These are phyloP conservation scores for Suillus paluster DNA, from an alignment of 768 basidiomycete genomes.

Conservation along the genomic window DNA sequence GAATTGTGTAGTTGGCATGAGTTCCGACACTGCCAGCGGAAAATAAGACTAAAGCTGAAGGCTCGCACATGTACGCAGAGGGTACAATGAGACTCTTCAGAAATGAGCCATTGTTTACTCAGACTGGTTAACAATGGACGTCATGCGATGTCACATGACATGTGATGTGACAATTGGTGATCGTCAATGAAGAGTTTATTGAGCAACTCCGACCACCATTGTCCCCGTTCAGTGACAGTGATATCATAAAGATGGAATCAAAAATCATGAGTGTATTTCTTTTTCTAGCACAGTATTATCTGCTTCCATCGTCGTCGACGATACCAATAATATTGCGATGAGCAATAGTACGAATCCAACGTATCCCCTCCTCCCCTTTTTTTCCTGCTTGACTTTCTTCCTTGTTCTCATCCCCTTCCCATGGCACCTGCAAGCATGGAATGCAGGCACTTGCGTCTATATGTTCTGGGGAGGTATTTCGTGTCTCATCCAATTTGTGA, in stretches of 20 bases:
- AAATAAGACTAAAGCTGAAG: too few relatives aligned
- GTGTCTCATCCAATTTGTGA: slow-evolving; percentile 64
- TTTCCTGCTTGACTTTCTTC: slow-evolving; percentile 45
- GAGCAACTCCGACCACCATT: not conserved
- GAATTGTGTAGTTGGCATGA: too few relatives aligned
- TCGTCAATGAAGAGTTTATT: not conserved
- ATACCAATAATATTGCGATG: slow-evolving; percentile 13
- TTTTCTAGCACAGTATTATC: too few relatives aligned
- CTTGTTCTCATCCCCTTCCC: slow-evolving; percentile 52
- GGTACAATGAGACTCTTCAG: too few relatives aligned
- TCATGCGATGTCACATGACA: not conserved
- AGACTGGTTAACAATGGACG: not conserved
- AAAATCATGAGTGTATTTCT: too few relatives aligned
- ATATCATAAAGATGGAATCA: slow-evolving; percentile 1
- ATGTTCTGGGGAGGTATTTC: slow-evolving; percentile 68
- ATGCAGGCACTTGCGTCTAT: slow-evolving; percentile 73
- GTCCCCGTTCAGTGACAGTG: not conserved
- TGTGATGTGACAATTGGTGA: not conserved
- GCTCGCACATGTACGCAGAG: too few relatives aligned
- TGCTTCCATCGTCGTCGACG: not conserved
- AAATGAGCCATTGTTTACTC: too few relatives aligned
- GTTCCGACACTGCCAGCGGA: too few relatives aligned
- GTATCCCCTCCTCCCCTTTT: slow-evolving; percentile 39
- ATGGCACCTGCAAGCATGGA: slow-evolving; percentile 71
- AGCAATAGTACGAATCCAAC: slow-evolving; percentile 14